phyloP scores from a whole-genome alignment of 2,329 filamentous ascomycete genomes.

The Phialophora verrucosa region DNA sequence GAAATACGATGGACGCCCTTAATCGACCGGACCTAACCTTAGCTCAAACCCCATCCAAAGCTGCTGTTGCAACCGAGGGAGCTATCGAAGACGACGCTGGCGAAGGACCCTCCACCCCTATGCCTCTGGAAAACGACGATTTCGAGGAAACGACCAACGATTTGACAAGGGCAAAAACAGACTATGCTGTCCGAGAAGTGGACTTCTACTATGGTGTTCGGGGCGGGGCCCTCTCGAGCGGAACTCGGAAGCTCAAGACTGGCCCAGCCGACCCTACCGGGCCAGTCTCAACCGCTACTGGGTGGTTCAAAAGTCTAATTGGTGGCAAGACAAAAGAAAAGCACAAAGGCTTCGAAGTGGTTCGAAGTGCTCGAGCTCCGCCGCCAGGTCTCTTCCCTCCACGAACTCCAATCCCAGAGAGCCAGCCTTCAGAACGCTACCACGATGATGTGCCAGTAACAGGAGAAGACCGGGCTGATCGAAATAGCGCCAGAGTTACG shows the following conservation, averaged over 20 bases:
- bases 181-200: constrained; percentile 83
- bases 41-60: constrained; percentile 51
- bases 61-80: constrained; percentile 45
- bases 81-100: constrained; percentile 54
- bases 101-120: constrained; percentile 42
- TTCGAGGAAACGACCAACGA: constrained; percentile 49
- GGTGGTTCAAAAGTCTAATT: constrained; percentile 83
- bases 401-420: constrained; percentile 47
- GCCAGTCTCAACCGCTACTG: constrained; percentile 83
- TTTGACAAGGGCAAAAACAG: constrained; percentile 61
- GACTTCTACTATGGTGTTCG: constrained; percentile 96
- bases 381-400: constrained; percentile 67
- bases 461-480: constrained; percentile 29
- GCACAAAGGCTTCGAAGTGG: constrained; percentile 95
- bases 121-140: constrained; percentile 45
- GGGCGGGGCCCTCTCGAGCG: constrained; percentile 83
- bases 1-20: constrained; percentile 64
- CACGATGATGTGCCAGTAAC: constrained; percentile 57
- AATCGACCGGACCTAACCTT: constrained; percentile 49
- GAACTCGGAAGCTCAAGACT: constrained; percentile 84
- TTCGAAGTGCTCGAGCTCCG: constrained; percentile 85
- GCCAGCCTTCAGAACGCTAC: constrained; percentile 68
- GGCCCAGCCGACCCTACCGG: constrained; percentile 94
- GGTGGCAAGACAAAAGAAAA: constrained; percentile 91
- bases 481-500: constrained; percentile 13